Base-by-base conservation (phyloP, 2,329 filamentous ascomycete species). In the Alternaria viburni region DNA sequence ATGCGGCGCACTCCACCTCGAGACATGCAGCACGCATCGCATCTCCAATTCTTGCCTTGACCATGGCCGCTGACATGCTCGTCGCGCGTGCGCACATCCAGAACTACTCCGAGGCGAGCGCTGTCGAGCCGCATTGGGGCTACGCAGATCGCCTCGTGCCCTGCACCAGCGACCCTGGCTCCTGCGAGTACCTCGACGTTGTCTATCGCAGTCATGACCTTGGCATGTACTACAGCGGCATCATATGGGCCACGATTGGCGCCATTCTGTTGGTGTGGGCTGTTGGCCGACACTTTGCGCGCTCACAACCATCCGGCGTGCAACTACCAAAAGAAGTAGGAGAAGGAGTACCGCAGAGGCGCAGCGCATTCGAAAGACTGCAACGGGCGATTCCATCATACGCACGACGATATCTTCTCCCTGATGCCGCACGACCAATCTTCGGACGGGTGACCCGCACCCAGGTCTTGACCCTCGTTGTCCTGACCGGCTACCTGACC, bases 371-470 rank as follows among this genome's bases (percentile, higher is more conserved):
- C 5, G 68, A 77, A 32, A 71, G 77, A 51, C 63, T 74, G 5
- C 68, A 72, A 43, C 71, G 71, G 23, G 78, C 86, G 4, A 60
- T 84, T 17, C 73, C 79, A 13, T 78, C 86, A 0, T 74, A 79
- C 5, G 72, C 78, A 13, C 82, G 87, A 17, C 83, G 80, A 28
- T 84, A 86, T 69, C 81, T 93, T 3, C 85, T 93, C 2, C 87
- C 88, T 0, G 89, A 92, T 69, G 83, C 85, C 4, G 77, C 85
- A 3, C 81, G 84, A 17, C 70, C 77, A 19, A 70, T 92, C 56
- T 93, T 93, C 68, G 90, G 91, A 26, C 84, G 87, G 63, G 88
- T 89, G 2, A 91, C 89, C 1, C 85, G 90, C 19, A 82, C 92
- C 7, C 91, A 93, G 73, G 84, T 93, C 4, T 70, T 88, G 21